Base-by-base conservation (phyloP, 2,329 filamentous ascomycete genomes). In the Setomelanomma holmii region DNA sequence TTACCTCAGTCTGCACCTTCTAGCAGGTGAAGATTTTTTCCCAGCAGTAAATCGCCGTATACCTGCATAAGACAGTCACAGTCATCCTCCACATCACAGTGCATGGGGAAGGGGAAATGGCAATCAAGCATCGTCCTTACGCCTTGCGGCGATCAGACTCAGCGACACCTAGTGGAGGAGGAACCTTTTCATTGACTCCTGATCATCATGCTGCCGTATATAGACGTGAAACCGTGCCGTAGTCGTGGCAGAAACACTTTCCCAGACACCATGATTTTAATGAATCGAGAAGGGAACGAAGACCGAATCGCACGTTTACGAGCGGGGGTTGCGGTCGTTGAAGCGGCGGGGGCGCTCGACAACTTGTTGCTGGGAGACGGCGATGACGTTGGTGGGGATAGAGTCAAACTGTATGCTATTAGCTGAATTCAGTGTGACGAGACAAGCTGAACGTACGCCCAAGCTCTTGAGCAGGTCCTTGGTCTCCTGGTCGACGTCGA, bases 391-490 rank as follows among this genome's bases (percentile, higher is more conserved):
- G 89, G 96, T 91, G 79, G 93, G 90, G 80, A 99, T 93, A 69
- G 87, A 87, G 82, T 99, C 95, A 85, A 99, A 99, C 93, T 97
- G 23, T 30, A 20, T 17, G 14, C 21, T 14, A 5, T 47, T 23
- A 47, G 45, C 11, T 8, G 14, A 30, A 27, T 17, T 3, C 21
- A 6, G 14, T 39, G 4, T 21, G 11, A 14, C 27, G 14, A n/a
- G 11, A 14, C 24, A 20, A 27, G 16, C 34, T 30, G 58, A 74
- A 93, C 93, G 74, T 93, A 97, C 93, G 81, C 95, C 95, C 74
- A 99, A 86, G 86, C 89, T 91, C 91, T 99, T 99, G 78, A 99
- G 87, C 96, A 99, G 85, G 77, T 98, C 95, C 89, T 97, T 98
- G 80, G 95, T 99, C 85, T 99, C 95, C 80, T 86, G 82, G 79